These are phyloP conservation scores for Psilocybe sp. DNA, from an alignment of 768 basidiomycete species.

Conservation along the genomic window DNA sequence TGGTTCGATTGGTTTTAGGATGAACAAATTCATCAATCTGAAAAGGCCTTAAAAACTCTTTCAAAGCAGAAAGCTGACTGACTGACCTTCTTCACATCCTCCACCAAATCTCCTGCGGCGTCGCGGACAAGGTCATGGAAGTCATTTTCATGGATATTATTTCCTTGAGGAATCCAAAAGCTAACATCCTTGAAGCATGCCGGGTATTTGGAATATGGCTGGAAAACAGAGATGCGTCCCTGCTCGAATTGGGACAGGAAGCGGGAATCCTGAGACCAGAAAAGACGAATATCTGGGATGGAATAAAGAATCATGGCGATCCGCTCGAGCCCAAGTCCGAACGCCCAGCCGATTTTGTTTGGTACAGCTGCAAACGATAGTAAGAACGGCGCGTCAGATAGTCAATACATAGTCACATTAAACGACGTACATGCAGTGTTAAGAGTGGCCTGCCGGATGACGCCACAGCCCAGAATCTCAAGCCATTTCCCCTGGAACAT, in stretches of 20 bases:
- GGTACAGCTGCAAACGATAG: constrained; percentile 50
- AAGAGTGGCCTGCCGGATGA: constrained; percentile 85
- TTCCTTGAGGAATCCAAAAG: constrained; percentile 78
- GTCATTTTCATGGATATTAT: constrained; percentile 85
- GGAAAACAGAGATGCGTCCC: constrained; percentile 78
- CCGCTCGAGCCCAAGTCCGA: constrained; percentile 93
- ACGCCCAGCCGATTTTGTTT: constrained; percentile 94
- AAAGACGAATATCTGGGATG: constrained; percentile 96
- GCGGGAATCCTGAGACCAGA: constrained; percentile 89
- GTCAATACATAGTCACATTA: background rate
- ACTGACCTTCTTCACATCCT: constrained; percentile 82
- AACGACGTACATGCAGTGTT: constrained; percentile 73
- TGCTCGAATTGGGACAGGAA: constrained; percentile 85
- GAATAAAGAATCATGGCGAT: constrained; percentile 97
- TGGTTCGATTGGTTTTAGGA: constrained; percentile 78
- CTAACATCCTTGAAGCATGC: constrained; percentile 92
- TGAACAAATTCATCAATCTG: constrained; percentile 92
- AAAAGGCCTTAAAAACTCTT: constrained; percentile 10
- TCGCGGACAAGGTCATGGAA: constrained; percentile 95
- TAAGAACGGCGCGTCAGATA: constrained; percentile 8
- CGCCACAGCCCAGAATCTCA: constrained; percentile 92
- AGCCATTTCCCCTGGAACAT: constrained; percentile 96
- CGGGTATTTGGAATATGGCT: constrained; percentile 91
- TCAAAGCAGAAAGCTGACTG: background rate
- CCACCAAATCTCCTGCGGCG: constrained; percentile 87